Base-by-base conservation (phyloP, 1,284 basidiomycete genomes). In the Austroboletus novae-zelandiae region DNA sequence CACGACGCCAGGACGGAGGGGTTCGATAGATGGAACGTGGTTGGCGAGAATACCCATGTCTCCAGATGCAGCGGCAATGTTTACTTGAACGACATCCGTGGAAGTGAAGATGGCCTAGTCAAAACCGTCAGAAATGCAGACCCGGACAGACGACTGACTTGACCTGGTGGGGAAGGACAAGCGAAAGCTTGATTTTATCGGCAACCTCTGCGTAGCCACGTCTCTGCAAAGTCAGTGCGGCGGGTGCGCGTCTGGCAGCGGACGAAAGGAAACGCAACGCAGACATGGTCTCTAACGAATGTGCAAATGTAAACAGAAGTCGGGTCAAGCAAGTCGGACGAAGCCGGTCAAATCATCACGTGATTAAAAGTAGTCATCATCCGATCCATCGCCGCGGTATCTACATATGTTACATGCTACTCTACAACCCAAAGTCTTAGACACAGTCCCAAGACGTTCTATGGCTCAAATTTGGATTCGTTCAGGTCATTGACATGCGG, bases 31-130 rank as follows among this genome's bases (percentile, higher is more conserved):
- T 40, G 94, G 86, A 53, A 97, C 94, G 75, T 98, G 94, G 80
- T 95, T 95, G 62, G 95, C 91, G 58, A 98, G 84, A 66, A 98
- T 91, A 80, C 95, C 94, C 94, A 98, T 97, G 73, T 97, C 94
- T 72, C 94, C 95, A n/a, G 91, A 88, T 51, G 86, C 89, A 45
- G 94, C 95, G 41, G 94, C 76, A 61, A 97, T 77, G 77, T 96
- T 97, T 61, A 98, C 94, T 74, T 97, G 94, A 32, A 91, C 83
- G 54, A 96, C 94, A 71, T 94, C 92, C 61, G 83, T 71, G 29
- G 91, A 91, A 52, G 81, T 83, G 80, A 85, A 96, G 69, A 98
- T 83, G 48, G 93, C 77, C 94, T 97, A 65, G 47, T 55, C 35
- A 45, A 18, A 53, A 52, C 36, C 35, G 47, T 61, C 44, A 53